phyloP scores from a whole-genome alignment of 495 filamentous ascomycete genomes.

The Hypoxylon trugodes region DNA sequence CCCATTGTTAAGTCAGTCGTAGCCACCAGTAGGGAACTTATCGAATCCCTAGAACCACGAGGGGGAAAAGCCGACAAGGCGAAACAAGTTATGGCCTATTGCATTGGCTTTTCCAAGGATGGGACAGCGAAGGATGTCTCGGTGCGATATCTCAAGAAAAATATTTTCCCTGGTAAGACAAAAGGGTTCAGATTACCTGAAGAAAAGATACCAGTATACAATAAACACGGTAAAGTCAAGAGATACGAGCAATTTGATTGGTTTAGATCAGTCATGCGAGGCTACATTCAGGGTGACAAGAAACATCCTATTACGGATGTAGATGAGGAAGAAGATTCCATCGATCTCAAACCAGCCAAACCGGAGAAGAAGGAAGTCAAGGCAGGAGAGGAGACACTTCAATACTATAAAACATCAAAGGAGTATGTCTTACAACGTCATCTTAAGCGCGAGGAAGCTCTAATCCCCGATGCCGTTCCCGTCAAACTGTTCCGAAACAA shows the following conservation, averaged over 20 bases:
- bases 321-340: slow-evolving; percentile 80
- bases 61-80: slow-evolving; percentile 81
- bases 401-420: slow-evolving; percentile 84
- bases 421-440: slow-evolving; percentile 89
- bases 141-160: slow-evolving; percentile 85
- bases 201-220: slow-evolving; percentile 81
- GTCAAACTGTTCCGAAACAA: slow-evolving; percentile 77
- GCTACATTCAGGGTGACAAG: slow-evolving; percentile 69
- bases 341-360: slow-evolving; percentile 75
- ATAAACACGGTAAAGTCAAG: slow-evolving; percentile 74
- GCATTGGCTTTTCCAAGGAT: slow-evolving; percentile 85
- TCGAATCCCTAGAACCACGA: slow-evolving; percentile 83
- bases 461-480: slow-evolving; percentile 71
- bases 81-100: slow-evolving; percentile 91
- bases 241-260: slow-evolving; percentile 79
- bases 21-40: slow-evolving; percentile 70
- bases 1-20: slow-evolving; percentile 73
- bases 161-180: slow-evolving; percentile 86
- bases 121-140: slow-evolving; percentile 96
- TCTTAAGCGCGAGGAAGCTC: slow-evolving; percentile 89
- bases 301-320: slow-evolving; percentile 65
- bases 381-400: slow-evolving; percentile 79
- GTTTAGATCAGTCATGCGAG: slow-evolving; percentile 80
- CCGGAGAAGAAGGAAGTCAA: slow-evolving; percentile 75
- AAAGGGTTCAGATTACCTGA: slow-evolving; percentile 82